Conservation (phyloP, 2,329 filamentous ascomycete species). For the Apiospora kogelbergensis region DNA sequence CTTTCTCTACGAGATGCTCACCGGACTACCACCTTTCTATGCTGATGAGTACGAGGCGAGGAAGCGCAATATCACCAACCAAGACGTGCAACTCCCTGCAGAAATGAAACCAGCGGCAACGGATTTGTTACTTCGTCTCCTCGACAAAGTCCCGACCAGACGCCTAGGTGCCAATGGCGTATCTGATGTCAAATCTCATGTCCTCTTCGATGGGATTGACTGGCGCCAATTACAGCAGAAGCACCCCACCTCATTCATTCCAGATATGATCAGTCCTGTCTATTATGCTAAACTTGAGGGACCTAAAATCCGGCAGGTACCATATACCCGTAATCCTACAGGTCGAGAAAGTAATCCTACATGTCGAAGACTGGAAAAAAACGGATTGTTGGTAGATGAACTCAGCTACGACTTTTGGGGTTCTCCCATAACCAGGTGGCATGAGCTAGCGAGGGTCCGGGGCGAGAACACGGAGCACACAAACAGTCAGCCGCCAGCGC, state of each 20-base stretch:
- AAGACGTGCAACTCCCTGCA: background rate
- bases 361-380: background rate
- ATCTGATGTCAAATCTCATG: constrained; percentile 8
- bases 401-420: background rate
- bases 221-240: constrained; percentile 6
- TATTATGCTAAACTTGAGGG: background rate
- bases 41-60: background rate
- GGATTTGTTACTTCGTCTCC: background rate
- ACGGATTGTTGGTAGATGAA: background rate
- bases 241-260: background rate
- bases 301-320: no score
- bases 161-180: constrained; percentile 7
- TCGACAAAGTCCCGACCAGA: background rate
- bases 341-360: no score
- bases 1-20: background rate
- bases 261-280: background rate
- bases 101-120: background rate
- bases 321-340: no score
- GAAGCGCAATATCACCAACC: background rate
- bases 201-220: background rate
- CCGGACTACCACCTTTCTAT: background rate
- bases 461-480: background rate
- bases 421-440: background rate
- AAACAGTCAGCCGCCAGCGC: background rate
- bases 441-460: background rate